These are phyloP conservation scores for Blastomyces silverae DNA, from an alignment of 2,329 filamentous ascomycete species.

Conservation along the genomic window DNA sequence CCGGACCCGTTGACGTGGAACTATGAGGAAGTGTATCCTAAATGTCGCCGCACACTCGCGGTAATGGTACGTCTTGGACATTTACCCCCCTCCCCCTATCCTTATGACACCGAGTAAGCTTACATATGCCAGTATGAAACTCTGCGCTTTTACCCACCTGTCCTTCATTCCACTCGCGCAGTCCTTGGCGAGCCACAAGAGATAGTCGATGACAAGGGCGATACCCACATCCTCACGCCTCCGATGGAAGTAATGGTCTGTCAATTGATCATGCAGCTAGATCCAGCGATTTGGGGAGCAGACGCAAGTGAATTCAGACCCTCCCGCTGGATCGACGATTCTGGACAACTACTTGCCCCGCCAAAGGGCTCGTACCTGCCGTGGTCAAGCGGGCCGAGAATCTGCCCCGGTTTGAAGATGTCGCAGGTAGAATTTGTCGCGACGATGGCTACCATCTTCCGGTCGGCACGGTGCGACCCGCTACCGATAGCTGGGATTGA, in stretches of 20 bases:
- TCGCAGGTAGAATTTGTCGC: constrained; percentile 51
- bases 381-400: constrained; percentile 46
- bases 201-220: constrained; percentile 25
- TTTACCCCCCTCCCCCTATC: neutral
- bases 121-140: constrained; percentile 33
- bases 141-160: constrained; percentile 39
- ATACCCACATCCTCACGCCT: constrained; percentile 29
- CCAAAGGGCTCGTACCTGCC: constrained; percentile 41
- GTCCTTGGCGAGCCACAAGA: constrained; percentile 27
- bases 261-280: constrained; percentile 28
- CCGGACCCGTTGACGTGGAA: constrained; percentile 27
- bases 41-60: constrained; percentile 41
- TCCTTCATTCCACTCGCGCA: constrained; percentile 36
- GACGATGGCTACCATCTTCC: constrained; percentile 40
- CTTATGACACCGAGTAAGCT: neutral
- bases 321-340: constrained; percentile 36
- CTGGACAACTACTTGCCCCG: constrained; percentile 30
- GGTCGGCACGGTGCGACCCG: constrained; percentile 25
- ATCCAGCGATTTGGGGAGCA: constrained; percentile 26
- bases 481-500: constrained; percentile 20
- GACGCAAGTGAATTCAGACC: constrained; percentile 38
- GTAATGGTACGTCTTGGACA: constrained; percentile 40
- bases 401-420: constrained; percentile 51
- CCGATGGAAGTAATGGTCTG: constrained; percentile 36
- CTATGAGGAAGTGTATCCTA: constrained; percentile 43